Evolutionary conservation across 2,329 filamentous ascomycete species (phyloP).

Genomic region (Penicillium sp.): DNA sequence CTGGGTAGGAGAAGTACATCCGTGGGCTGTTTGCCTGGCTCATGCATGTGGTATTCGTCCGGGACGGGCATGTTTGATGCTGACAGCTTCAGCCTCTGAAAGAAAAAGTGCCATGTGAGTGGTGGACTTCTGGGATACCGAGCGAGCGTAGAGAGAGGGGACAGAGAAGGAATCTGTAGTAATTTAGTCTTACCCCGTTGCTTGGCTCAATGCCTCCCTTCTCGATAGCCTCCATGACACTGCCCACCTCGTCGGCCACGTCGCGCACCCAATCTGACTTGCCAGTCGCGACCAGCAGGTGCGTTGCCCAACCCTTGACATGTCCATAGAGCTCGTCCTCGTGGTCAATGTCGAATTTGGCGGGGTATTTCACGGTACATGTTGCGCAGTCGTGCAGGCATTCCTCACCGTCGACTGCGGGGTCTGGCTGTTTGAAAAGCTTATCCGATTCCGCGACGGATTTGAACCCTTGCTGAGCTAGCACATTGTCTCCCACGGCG

Average conservation of each 20-base stretch:
- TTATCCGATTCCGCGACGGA: constrained; percentile 50
- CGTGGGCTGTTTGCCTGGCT: constrained; percentile 65
- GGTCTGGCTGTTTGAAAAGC: constrained; percentile 74
- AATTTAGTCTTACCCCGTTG: constrained; percentile 42
- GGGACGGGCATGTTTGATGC: constrained; percentile 89
- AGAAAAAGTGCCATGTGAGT: constrained; percentile 3
- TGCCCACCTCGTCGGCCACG: constrained; percentile 83
- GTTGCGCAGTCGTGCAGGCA: constrained; percentile 83
- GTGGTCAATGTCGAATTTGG: constrained; percentile 71
- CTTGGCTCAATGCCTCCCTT: constrained; percentile 43
- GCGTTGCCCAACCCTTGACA: constrained; percentile 84
- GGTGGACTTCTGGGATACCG: not conserved
- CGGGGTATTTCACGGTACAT: constrained; percentile 79
- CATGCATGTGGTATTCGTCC: constrained; percentile 58
- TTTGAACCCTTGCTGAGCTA: constrained; percentile 44
- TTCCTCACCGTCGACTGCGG: constrained; percentile 81
- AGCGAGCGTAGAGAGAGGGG: not conserved
- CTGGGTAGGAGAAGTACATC: constrained; percentile 81
- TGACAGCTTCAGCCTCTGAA: constrained; percentile 80
- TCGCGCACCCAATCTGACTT: constrained; percentile 94
- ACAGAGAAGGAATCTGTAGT: not conserved
- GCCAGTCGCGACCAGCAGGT: constrained; percentile 89
- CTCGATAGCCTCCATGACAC: constrained; percentile 75
- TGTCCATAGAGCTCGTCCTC: constrained; percentile 79
- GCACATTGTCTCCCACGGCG: constrained; percentile 22